Percentiles rank a stretch among this genome's conserved stretches.
phyloP scores from a whole-genome alignment of 208 protist genomes.

The Trichomonas vaginalis region DNA sequence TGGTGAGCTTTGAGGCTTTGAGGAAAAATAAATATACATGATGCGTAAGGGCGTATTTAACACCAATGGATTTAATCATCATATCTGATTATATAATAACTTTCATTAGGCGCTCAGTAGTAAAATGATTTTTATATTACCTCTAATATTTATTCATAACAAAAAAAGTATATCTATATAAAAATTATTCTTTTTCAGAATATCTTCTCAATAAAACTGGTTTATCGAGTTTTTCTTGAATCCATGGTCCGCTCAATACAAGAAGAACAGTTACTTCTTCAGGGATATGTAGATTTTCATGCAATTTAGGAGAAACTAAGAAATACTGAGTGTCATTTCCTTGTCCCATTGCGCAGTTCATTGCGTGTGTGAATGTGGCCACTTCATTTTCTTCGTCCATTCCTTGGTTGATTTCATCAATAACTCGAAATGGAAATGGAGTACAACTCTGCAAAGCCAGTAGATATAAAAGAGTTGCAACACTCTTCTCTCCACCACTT shows the following conservation, averaged over 20 bases:
- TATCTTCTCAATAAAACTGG: neutral
- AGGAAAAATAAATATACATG: too few relatives aligned
- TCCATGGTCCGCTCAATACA: slow-evolving; percentile 3
- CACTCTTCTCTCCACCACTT: slow-evolving; percentile 46
- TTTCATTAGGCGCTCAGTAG: too few relatives aligned
- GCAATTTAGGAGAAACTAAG: slow-evolving; percentile 47
- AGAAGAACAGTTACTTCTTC: slow-evolving; percentile 6
- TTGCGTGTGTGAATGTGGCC: slow-evolving; percentile 35
- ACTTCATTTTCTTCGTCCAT: slow-evolving; percentile 50
- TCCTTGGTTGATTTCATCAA: slow-evolving; percentile 66
- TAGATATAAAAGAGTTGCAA: slow-evolving; percentile 59
- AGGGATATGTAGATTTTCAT: slow-evolving; percentile 37
- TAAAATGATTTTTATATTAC: too few relatives aligned
- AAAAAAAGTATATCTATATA: too few relatives aligned
- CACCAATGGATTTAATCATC: too few relatives aligned
- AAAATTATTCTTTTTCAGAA: too few relatives aligned
- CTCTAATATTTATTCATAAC: too few relatives aligned
- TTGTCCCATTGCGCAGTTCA: slow-evolving; percentile 20
- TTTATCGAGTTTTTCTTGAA: neutral
- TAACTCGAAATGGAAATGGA: slow-evolving; percentile 54
- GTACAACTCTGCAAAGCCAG: slow-evolving; percentile 54
- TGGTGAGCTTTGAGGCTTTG: too few relatives aligned
- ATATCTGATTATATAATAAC: too few relatives aligned
- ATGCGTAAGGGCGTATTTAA: too few relatives aligned
- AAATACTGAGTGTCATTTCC: slow-evolving; percentile 41